Percentiles rank a stretch among this genome's conserved stretches.
Conservation (phyloP, 345 rosid genomes). For the Hibiscus trionum region DNA sequence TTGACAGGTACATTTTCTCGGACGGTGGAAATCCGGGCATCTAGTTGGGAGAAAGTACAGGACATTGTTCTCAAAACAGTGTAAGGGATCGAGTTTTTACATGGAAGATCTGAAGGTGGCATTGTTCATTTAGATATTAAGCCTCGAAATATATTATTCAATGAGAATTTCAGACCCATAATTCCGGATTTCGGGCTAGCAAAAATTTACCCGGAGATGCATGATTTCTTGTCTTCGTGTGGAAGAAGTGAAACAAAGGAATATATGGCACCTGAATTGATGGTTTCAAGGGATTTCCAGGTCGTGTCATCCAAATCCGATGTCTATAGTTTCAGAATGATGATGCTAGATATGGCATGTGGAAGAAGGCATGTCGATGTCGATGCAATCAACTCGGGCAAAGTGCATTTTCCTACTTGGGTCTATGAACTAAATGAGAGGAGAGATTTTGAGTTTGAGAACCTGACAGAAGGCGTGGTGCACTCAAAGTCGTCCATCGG, state of each 20-base stretch:
- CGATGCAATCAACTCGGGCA: neutral
- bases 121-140: conserved; percentile 7
- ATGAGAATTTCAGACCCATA: conserved; percentile 2
- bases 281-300: neutral
- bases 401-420: conserved; percentile 8
- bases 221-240: neutral
- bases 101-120: neutral
- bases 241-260: neutral
- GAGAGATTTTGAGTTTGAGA: conserved; percentile 8
- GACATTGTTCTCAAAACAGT: conserved; percentile 2
- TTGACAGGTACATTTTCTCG: conserved; percentile 8
- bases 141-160: conserved; percentile 4
- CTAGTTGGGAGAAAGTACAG: conserved; percentile 11
- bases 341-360: conserved; percentile 9
- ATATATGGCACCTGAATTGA: conserved; percentile 10
- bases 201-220: neutral
- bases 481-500: conserved; percentile 22
- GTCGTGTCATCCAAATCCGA: conserved; percentile 8
- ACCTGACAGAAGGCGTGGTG: conserved; percentile 19
- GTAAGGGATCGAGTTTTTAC: neutral
- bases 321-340: conserved; percentile 8
- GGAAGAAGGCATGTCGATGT: conserved; percentile 1
- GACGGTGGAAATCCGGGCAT: neutral
- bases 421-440: conserved; percentile 10
- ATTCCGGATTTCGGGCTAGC: neutral